Evolutionary conservation across 2,329 filamentous ascomycete genomes (phyloP).

Genomic region (Pseudogymnoascus sp.): DNA sequence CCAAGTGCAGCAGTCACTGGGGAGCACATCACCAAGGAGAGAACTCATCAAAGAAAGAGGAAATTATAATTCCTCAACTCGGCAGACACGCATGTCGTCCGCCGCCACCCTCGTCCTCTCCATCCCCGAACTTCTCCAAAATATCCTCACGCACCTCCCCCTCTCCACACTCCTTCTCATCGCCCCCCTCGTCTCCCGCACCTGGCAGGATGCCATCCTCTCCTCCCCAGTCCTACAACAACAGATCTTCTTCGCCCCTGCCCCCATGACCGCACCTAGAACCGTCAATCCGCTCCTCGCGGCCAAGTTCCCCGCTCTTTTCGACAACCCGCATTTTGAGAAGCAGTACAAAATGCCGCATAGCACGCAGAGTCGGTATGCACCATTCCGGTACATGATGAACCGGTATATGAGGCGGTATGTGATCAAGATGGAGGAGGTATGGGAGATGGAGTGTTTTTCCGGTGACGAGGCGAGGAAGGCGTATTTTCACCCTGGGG

Average conservation of each 20-base stretch:
- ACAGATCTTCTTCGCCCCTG: not conserved
- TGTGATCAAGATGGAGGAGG: not conserved
- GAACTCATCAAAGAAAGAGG: not conserved
- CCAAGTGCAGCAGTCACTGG: not conserved
- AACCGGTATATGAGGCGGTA: not conserved
- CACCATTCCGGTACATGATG: not conserved
- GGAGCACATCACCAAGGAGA: not conserved
- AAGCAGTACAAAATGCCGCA: not conserved
- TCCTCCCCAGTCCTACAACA: not conserved
- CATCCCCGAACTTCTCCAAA: not conserved
- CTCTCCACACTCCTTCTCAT: not conserved
- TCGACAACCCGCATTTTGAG: not conserved
- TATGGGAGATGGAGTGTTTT: slow-evolving; percentile 7
- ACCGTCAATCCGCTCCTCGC: not conserved
- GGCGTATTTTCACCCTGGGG: not conserved
- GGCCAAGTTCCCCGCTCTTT: not conserved
- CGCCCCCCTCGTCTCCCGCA: not conserved
- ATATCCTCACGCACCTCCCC: not conserved
- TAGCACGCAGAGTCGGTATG: not conserved
- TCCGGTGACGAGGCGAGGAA: not conserved
- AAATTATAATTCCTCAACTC: not conserved
- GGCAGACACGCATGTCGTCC: not conserved
- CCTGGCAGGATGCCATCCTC: not conserved
- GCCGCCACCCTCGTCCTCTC: not conserved
- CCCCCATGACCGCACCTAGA: not conserved